Base-by-base conservation (phyloP, 768 basidiomycete species). In the Xerocomus brunneocitrinus region DNA sequence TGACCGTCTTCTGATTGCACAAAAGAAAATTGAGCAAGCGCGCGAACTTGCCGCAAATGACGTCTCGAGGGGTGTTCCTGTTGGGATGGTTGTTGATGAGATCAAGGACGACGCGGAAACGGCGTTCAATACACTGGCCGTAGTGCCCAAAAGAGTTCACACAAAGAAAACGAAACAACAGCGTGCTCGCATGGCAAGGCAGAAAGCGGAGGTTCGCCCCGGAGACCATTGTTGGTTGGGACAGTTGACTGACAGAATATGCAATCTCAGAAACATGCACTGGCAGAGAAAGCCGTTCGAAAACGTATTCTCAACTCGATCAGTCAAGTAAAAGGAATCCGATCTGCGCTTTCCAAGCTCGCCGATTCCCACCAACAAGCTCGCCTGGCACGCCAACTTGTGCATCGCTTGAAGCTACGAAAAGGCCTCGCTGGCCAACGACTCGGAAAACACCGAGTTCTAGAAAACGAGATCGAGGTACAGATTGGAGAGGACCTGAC, bases 401-500 rank as follows among this genome's bases (percentile, higher is more conserved):
- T 72, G 1, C 58, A 73, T 57, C 64, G 72, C 49, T 76, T 83
- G 55, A 83, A 77, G 56, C 68, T 85, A 45, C 80, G 75, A 62
- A 73, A 70, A 38, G 91, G 93, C 8, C 67, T 93, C 12, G 82
- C 76, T 0, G 94, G 94, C 0, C 78, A 82, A 67, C 82, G 78
- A 62, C 63, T 97, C 0, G 95, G 95, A 8, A 94, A 85, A 67
- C 84, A 95, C 61, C 77, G 76, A 35, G 86, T 95, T 0, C 82
- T 81, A 1, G 82, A 80, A 59, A 79, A 74, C 13, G 74, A 77
- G 32, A 78, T 94, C 4, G 89, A 86, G 42, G 93, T 98, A 14
- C 94, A 97, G 70, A 77, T 95, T 0, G 91, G 91, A 2, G 94
- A 95, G 57, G 91, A 97, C 64, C 69, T 97, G 46, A 87, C 80